Conservation (phyloP, 495 filamentous ascomycete species). For the Penicillium odoratum region DNA sequence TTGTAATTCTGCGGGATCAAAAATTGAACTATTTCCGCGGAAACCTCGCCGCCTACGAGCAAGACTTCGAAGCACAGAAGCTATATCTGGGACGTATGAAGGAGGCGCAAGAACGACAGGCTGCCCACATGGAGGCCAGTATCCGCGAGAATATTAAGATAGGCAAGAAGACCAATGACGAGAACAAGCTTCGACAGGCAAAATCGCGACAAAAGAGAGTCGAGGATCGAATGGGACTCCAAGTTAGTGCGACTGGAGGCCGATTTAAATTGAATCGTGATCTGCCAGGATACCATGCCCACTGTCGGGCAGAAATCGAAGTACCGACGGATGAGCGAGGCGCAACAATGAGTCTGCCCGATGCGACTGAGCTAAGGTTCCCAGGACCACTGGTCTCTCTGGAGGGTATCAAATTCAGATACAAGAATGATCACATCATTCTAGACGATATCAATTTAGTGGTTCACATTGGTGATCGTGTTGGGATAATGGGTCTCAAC, state of each 20-base stretch:
- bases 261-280: constrained; percentile 80
- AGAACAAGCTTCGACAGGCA: constrained; percentile 76
- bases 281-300: constrained; percentile 57
- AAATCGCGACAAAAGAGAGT: constrained; percentile 78
- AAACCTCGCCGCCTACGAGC: constrained; percentile 66
- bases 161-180: constrained; percentile 70
- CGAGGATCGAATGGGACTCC: constrained; percentile 73
- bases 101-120: constrained; percentile 75
- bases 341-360: constrained; percentile 56
- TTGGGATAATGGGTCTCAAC: constrained; percentile 73
- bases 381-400: constrained; percentile 69
- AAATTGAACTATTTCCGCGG: constrained; percentile 64
- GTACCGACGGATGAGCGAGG: constrained; percentile 64
- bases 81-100: constrained; percentile 69
- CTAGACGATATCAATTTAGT: constrained; percentile 63
- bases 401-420: constrained; percentile 64
- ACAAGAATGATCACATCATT: constrained; percentile 41
- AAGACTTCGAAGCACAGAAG: constrained; percentile 62
- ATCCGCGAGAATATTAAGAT: constrained; percentile 67
- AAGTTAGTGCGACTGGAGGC: constrained; percentile 66
- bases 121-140: constrained; percentile 72
- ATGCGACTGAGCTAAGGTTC: constrained; percentile 67
- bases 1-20: constrained; percentile 72
- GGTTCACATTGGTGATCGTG: constrained; percentile 65
- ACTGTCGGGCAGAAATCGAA: constrained; percentile 63